Evolutionary conservation across 148 eudicot genomes (phyloP).

Genomic region (Nepenthes mirabilis): DNA sequence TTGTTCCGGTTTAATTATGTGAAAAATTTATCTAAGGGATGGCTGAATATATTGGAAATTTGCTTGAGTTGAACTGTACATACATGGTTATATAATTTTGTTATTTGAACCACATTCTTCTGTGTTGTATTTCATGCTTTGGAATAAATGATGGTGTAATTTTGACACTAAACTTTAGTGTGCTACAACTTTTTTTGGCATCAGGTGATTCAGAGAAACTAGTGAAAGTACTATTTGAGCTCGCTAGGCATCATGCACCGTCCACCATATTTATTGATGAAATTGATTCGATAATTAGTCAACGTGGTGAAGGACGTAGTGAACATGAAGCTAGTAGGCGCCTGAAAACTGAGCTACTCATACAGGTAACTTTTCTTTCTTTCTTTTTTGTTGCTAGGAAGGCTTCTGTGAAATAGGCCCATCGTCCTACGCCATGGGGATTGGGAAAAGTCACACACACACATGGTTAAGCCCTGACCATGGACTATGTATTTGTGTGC

Average conservation of each 20-base stretch:
- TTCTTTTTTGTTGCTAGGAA: background rate
- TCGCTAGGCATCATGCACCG: slow-evolving; percentile 98
- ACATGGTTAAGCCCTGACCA: no score
- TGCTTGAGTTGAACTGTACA: no score
- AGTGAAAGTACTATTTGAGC: slow-evolving; percentile 90
- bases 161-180: background rate
- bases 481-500: no score
- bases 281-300: slow-evolving; percentile 94
- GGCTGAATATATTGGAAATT: no score
- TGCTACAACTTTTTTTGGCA: background rate
- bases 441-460: no score
- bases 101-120: no score
- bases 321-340: slow-evolving; percentile 99
- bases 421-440: no score
- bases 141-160: background rate
- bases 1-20: no score
- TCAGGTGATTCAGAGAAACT: slow-evolving; percentile 95
- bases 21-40: no score
- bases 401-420: background rate
- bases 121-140: no score
- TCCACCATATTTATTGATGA: slow-evolving; percentile 97
- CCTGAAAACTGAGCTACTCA: slow-evolving; percentile 85
- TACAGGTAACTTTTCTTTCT: slow-evolving; percentile 54
- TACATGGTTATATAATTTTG: no score
- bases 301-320: slow-evolving; percentile 95